A percentile compares a stretch with the other conserved stretches of the same genome.
These are phyloP conservation scores for Endogone sp. DNA, from an alignment of 192 early-diverging fungal species.

Conservation along the genomic window DNA sequence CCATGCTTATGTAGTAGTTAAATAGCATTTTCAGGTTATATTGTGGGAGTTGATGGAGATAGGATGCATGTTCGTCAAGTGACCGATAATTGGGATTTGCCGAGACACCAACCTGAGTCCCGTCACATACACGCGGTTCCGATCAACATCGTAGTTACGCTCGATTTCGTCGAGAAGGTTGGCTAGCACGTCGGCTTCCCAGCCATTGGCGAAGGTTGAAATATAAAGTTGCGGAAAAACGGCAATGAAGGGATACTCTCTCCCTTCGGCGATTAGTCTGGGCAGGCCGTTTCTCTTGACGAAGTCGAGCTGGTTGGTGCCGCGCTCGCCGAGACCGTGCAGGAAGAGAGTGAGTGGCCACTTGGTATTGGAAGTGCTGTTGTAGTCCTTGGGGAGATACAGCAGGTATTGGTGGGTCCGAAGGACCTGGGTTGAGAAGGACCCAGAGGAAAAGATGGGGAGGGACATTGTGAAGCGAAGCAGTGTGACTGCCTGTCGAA, in stretches of 20 bases:
- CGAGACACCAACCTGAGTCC: background rate
- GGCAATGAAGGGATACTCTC: conserved; percentile 1
- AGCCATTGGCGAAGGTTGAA: background rate
- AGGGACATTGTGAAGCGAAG: background rate
- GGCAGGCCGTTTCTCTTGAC: conserved; percentile 2
- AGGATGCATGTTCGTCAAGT: conserved; percentile 11
- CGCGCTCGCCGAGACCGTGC: conserved; percentile 9
- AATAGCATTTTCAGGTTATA: conserved; percentile 13
- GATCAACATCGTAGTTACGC: conserved; percentile 4
- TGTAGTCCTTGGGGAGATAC: background rate
- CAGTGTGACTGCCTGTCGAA: background rate
- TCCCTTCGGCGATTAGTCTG: background rate
- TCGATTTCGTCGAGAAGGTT: background rate
- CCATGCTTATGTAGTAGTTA: conserved; percentile 8
- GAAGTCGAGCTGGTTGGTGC: background rate
- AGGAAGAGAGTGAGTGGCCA: conserved; percentile 8
- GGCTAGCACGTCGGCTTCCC: conserved; percentile 2
- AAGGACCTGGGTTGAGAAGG: background rate
- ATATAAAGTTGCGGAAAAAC: background rate
- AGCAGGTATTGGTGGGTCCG: background rate
- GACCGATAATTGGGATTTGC: background rate
- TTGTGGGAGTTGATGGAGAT: conserved; percentile 18
- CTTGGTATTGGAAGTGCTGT: background rate
- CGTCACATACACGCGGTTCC: conserved; percentile 5
- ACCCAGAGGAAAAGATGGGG: background rate